These are phyloP conservation scores for Biscogniauxia sp. DNA, from an alignment of 2,329 filamentous ascomycete species.

Conservation along the genomic window DNA sequence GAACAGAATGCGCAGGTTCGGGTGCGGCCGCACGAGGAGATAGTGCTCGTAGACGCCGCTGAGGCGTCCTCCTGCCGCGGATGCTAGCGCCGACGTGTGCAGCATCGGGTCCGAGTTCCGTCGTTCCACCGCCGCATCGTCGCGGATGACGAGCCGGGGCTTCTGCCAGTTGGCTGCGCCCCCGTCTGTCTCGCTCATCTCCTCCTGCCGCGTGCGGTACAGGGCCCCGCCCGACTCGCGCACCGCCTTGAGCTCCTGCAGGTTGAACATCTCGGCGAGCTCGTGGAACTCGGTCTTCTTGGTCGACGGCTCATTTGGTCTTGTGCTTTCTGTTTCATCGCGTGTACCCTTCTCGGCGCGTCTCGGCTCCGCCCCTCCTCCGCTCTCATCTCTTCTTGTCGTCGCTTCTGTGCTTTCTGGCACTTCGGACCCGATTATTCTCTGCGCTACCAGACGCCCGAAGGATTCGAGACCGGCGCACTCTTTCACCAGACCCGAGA, in stretches of 20 bases:
- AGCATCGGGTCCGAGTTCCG: conserved; percentile 12
- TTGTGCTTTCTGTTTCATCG: conserved; percentile 6
- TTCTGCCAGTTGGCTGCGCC: conserved; percentile 37
- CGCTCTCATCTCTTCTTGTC: neutral
- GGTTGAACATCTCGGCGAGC: conserved; percentile 68
- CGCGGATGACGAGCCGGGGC: conserved; percentile 40
- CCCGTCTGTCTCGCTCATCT: conserved; percentile 35
- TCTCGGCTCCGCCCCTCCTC: conserved; percentile 4
- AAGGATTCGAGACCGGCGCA: conserved; percentile 64
- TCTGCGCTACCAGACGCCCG: conserved; percentile 41
- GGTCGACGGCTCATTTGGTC: neutral
- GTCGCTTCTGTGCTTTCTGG: neutral
- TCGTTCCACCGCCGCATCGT: conserved; percentile 29
- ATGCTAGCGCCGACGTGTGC: conserved; percentile 6
- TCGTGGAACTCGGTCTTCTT: conserved; percentile 61
- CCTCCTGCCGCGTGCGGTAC: conserved; percentile 50
- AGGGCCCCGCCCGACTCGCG: conserved; percentile 62
- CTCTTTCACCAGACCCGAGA: conserved; percentile 66
- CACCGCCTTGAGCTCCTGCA: conserved; percentile 63
- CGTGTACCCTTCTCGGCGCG: no score
- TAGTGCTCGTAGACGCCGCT: conserved; percentile 55
- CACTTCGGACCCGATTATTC: conserved; percentile 10
- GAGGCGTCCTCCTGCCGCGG: conserved; percentile 31
- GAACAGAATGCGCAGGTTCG: conserved; percentile 65
- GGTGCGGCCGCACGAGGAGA: conserved; percentile 64